phyloP scores from a whole-genome alignment of 805 yeast species.

The Starmerella etchellsii region DNA sequence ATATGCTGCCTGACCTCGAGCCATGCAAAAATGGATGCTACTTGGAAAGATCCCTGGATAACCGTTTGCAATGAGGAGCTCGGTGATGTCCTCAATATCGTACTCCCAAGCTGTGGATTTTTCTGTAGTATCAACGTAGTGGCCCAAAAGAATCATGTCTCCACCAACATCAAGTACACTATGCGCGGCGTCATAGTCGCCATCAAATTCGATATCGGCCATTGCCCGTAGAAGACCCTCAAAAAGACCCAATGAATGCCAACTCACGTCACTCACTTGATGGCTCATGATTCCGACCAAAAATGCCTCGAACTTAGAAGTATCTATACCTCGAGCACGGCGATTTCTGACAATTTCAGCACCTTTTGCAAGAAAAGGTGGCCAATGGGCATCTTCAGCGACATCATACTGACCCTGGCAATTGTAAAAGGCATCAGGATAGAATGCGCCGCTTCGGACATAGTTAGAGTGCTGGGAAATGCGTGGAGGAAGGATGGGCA shows the following conservation, averaged over 20 bases:
- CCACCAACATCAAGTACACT: conserved; percentile 47
- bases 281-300: conserved; percentile 47
- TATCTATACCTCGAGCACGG: conserved; percentile 19
- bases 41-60: conserved; percentile 5
- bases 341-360: conserved; percentile 33
- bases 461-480: conserved; percentile 25
- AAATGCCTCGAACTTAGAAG: conserved; percentile 36
- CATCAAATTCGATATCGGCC: conserved; percentile 42
- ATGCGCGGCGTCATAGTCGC: conserved; percentile 40
- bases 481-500: conserved; percentile 27
- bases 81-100: conserved; percentile 35
- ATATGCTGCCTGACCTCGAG: conserved; percentile 42
- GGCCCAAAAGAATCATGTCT: conserved; percentile 40
- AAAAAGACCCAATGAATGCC: conserved; percentile 49
- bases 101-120: conserved; percentile 24
- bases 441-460: conserved; percentile 49
- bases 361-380: conserved; percentile 42
- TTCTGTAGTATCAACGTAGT: conserved; percentile 25
- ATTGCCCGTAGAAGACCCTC: conserved; percentile 45
- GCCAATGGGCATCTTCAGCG: conserved; percentile 62
- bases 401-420: conserved; percentile 40
- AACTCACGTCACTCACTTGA: conserved; percentile 50
- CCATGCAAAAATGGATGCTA: conserved; percentile 34
- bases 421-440: conserved; percentile 56
- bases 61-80: conserved; percentile 32